These are phyloP conservation scores for Arthrobotrys conoides DNA, from an alignment of 2,329 filamentous ascomycete genomes.

Conservation along the genomic window DNA sequence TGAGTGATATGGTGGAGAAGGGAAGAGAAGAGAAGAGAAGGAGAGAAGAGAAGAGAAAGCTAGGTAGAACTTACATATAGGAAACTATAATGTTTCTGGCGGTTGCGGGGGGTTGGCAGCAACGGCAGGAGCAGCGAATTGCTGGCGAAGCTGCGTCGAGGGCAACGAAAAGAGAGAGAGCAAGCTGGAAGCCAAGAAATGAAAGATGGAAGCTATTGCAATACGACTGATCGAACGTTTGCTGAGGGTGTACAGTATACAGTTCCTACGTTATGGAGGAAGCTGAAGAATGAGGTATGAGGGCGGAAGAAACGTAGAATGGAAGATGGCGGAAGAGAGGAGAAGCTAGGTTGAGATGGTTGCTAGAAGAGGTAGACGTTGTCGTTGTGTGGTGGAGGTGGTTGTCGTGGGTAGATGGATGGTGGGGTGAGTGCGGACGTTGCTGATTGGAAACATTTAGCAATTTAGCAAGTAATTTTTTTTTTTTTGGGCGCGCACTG, in stretches of 20 bases:
- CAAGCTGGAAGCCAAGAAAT: neutral
- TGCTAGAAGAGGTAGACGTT: neutral
- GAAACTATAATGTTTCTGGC: neutral
- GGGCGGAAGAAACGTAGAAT: neutral
- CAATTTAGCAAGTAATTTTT: neutral
- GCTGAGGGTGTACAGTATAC: neutral
- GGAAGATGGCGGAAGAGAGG: neutral
- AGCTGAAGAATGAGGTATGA: neutral
- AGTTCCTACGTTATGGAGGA: neutral
- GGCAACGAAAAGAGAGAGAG: neutral
- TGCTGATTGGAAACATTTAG: neutral
- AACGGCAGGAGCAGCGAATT: neutral
- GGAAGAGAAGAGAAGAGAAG: neutral
- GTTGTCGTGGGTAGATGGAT: neutral
- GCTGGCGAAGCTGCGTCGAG: neutral
- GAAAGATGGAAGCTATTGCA: neutral
- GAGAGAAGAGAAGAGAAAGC: neutral
- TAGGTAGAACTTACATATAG: neutral
- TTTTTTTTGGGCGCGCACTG: neutral
- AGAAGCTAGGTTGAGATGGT: slow-evolving; percentile 8
- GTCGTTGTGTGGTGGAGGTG: neutral
- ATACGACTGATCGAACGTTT: neutral
- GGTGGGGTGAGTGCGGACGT: neutral
- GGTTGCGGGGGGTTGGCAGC: neutral
- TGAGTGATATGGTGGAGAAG: neutral